phyloP scores from a whole-genome alignment of 352 stramenopile species.

The Globisporangium emineosum region DNA sequence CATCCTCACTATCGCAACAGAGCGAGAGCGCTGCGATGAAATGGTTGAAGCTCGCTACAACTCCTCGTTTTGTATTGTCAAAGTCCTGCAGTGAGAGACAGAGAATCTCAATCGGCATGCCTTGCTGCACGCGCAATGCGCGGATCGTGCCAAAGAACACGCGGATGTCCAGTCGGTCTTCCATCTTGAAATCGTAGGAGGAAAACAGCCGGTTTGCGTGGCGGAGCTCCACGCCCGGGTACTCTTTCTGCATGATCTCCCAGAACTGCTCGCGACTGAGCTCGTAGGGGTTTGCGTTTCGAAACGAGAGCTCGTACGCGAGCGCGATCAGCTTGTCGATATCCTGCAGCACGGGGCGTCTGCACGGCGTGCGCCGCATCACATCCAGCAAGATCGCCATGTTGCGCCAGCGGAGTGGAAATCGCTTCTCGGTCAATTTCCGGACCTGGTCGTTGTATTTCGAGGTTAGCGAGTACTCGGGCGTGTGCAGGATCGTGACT shows the following conservation, averaged over 20 bases:
- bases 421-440: slow-evolving; percentile 32
- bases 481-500: slow-evolving; percentile 49
- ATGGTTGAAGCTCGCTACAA: slow-evolving; percentile 18
- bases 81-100: slow-evolving; percentile 43
- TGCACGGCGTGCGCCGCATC: slow-evolving; percentile 54
- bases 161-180: slow-evolving; percentile 50
- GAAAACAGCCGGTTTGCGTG: slow-evolving; percentile 60
- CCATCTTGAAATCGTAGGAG: slow-evolving; percentile 49
- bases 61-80: slow-evolving; percentile 29
- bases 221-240: slow-evolving; percentile 36
- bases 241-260: slow-evolving; percentile 44
- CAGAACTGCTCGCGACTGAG: slow-evolving; percentile 50
- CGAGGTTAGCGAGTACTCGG: slow-evolving; percentile 37
- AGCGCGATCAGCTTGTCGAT: slow-evolving; percentile 59
- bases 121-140: slow-evolving; percentile 57
- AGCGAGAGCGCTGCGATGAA: slow-evolving; percentile 32
- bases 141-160: slow-evolving; percentile 48
- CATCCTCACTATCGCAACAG: slow-evolving; percentile 37
- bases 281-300: slow-evolving; percentile 30
- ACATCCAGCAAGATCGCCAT: slow-evolving; percentile 43
- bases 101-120: slow-evolving; percentile 45
- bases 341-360: slow-evolving; percentile 57
- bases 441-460: slow-evolving; percentile 33
- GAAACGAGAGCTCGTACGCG: slow-evolving; percentile 44
- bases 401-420: slow-evolving; percentile 45